Base-by-base conservation (phyloP, 495 filamentous ascomycete species). In the Cladorrhinum samala region DNA sequence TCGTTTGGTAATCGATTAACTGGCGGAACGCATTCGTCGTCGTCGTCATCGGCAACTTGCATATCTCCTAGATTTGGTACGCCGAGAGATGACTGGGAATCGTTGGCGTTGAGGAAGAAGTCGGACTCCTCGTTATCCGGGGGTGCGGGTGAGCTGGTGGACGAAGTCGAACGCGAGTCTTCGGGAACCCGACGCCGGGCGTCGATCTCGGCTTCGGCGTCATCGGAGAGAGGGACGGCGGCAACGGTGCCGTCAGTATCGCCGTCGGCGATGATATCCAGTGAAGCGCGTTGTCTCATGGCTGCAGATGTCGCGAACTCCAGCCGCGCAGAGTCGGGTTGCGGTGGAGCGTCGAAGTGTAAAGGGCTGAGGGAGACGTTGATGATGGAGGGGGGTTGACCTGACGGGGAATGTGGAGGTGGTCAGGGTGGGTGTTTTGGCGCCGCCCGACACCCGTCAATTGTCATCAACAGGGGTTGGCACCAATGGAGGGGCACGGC, bases 1-100 rank as follows among this genome's bases (percentile, higher is more conserved):
- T 99, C 94, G 58, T 90, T 89, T 11, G 94, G 94, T 24, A 99
- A 80, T 41, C 84, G 81, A 46, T 86, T 82, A 56, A 96, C 84
- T 39, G 91, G 91, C 17, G 88, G 83, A 6, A 76, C 61, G 56
- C 81, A 80, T 58, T 83, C 83, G 60, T 79, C 77, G 54, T 84
- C 79, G 53, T 62, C n/a, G n/a, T 61, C 27, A 33, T 33, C 41
- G n/a, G 41, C 23, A 23, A 81, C 72, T 33, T 77, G 76, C 67
- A 89, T 83, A 51, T 91, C 89, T 55, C 86, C 81, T 49, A 88
- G 75, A 36, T 85, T 89, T 20, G 82, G 81, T 9, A 89, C 83
- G 27, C 87, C 90, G 37, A 95, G 79, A 2, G 91, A 96, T 5
- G 91, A 95, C 60, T 90, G 81, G 3, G 89, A 95, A 67, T 96